Conservation (phyloP, 352 stramenopile species). For the Pythium rhizo-oryzae region DNA sequence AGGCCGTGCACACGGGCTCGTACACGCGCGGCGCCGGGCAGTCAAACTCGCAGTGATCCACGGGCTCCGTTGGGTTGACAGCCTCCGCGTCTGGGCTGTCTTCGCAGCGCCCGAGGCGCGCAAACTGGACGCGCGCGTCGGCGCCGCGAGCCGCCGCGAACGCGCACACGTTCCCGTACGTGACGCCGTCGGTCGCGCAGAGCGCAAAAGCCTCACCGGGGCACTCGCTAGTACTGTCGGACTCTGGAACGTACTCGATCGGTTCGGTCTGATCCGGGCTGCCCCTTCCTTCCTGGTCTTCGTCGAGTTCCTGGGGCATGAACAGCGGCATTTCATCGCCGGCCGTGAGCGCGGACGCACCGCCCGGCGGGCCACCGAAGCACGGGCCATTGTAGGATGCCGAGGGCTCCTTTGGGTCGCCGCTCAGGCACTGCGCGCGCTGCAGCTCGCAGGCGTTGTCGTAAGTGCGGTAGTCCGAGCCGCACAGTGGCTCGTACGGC, state of each 20-base stretch:
- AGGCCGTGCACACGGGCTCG: constrained; percentile 38
- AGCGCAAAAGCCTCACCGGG: neutral
- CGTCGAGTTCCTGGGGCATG: neutral
- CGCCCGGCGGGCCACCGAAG: neutral
- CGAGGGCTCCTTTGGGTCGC: neutral
- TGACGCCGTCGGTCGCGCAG: constrained; percentile 7
- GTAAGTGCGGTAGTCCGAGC: constrained; percentile 25
- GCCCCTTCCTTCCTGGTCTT: neutral
- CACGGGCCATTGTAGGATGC: neutral
- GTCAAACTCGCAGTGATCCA: constrained; percentile 7
- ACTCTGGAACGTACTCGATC: neutral
- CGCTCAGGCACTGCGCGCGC: neutral
- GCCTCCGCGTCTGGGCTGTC: neutral
- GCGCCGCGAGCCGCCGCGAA: neutral
- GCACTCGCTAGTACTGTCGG: neutral
- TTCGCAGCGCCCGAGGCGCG: neutral
- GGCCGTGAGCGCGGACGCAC: neutral
- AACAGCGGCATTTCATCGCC: neutral
- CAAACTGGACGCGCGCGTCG: neutral
- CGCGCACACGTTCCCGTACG: constrained; percentile 7
- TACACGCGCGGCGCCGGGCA: constrained; percentile 9
- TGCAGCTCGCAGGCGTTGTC: constrained; percentile 17
- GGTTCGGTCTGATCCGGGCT: neutral
- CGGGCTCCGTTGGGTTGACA: neutral
- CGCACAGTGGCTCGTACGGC: constrained; percentile 15